phyloP scores from a whole-genome alignment of 2,329 filamentous ascomycete genomes.

The Xylaria sp. region DNA sequence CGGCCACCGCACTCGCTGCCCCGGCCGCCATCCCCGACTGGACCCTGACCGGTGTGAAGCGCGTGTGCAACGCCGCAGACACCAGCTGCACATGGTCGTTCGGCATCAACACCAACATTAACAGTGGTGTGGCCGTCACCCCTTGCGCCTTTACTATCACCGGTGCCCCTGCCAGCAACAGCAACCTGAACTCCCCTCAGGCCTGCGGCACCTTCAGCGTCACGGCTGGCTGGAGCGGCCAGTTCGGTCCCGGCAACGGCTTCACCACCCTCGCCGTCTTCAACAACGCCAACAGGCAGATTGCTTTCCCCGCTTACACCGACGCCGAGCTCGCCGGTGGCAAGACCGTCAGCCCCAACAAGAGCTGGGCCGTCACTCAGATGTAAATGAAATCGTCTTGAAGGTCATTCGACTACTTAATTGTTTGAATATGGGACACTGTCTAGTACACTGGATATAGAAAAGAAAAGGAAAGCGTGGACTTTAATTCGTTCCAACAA shows the following conservation, averaged over 20 bases:
- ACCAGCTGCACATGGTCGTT: constrained; percentile 56
- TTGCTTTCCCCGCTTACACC: constrained; percentile 64
- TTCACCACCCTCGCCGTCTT: constrained; percentile 65
- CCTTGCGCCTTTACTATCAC: constrained; percentile 55
- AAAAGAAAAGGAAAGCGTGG: background rate
- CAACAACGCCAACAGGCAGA: constrained; percentile 55
- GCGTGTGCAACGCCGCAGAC: constrained; percentile 53
- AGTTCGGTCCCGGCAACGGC: constrained; percentile 62
- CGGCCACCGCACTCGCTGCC: constrained; percentile 43
- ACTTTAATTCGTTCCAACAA: background rate
- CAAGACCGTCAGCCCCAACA: constrained; percentile 59
- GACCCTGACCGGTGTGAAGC: constrained; percentile 53
- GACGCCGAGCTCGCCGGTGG: constrained; percentile 60
- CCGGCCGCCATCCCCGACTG: constrained; percentile 50
- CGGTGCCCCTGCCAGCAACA: constrained; percentile 50
- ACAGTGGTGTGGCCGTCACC: constrained; percentile 40
- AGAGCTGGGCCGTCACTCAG: constrained; percentile 42
- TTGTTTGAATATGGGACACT: background rate
- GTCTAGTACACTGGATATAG: background rate
- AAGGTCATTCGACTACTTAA: background rate
- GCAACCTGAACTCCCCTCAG: constrained; percentile 50
- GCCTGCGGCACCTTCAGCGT: constrained; percentile 61
- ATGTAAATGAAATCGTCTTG: constrained; percentile 28
- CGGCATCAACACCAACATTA: constrained; percentile 51
- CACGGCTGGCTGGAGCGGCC: constrained; percentile 64